These are phyloP conservation scores for Capsella bursapastoris DNA, from an alignment of 345 rosid genomes.

Conservation along the genomic window DNA sequence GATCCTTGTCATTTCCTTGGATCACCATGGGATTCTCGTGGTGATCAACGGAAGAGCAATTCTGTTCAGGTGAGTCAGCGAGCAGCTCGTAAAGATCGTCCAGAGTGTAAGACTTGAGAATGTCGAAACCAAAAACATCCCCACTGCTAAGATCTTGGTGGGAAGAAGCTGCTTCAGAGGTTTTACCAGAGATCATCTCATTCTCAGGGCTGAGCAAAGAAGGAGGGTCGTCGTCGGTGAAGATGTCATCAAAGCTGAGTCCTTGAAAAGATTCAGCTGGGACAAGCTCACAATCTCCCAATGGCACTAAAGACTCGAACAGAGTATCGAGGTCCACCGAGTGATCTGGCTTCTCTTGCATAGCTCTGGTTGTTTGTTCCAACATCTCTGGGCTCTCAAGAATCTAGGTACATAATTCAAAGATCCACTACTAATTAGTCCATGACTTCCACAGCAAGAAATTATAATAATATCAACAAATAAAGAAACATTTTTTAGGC, in stretches of 20 bases:
- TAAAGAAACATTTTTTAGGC: conserved; percentile 20
- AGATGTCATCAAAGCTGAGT: conserved; percentile 50
- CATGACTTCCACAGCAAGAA: conserved; percentile 29
- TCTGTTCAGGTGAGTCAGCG: conserved; percentile 49
- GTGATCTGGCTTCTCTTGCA: conserved; percentile 48
- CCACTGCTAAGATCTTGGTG: conserved; percentile 26
- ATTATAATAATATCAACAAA: not conserved
- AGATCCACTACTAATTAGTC: conserved; percentile 16
- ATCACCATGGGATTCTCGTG: conserved; percentile 39
- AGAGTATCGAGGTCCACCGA: conserved; percentile 53
- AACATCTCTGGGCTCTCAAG: conserved; percentile 61
- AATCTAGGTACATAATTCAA: conserved; percentile 53
- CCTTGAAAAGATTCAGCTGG: conserved; percentile 46
- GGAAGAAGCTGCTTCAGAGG: conserved; percentile 19
- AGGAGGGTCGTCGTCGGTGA: conserved; percentile 46
- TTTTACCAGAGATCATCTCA: conserved; percentile 12
- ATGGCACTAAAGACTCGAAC: conserved; percentile 60
- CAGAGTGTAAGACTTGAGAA: conserved; percentile 50
- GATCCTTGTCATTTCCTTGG: conserved; percentile 52
- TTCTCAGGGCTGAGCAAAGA: conserved; percentile 42
- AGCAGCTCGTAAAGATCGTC: conserved; percentile 65
- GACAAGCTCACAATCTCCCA: conserved; percentile 44
- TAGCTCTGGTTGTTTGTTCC: conserved; percentile 56
- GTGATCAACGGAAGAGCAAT: conserved; percentile 15
- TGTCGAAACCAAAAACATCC: conserved; percentile 48